Evolutionary conservation across 305 asterid species (phyloP).

Genomic region (Caryopteris hybrid): DNA sequence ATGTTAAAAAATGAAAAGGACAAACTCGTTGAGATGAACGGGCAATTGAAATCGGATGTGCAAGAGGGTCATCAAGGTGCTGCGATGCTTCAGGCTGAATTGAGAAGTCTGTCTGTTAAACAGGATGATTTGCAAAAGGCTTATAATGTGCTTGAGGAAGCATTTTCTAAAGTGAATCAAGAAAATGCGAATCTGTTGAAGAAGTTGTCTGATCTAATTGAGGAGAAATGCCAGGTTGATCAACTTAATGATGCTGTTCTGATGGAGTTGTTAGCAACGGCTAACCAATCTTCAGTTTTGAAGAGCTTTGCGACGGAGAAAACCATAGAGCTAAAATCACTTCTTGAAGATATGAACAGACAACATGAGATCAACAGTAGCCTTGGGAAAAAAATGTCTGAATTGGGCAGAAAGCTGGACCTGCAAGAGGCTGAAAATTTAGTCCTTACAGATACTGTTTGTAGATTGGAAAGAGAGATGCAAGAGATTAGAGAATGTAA

Average conservation of each 20-base stretch:
- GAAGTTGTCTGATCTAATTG: slow-evolving; percentile 45
- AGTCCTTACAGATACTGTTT: slow-evolving; percentile 49
- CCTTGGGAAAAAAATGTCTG: slow-evolving; percentile 43
- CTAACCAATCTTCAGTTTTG: slow-evolving; percentile 40
- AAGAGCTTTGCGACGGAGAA: slow-evolving; percentile 48
- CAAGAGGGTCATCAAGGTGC: slow-evolving; percentile 34
- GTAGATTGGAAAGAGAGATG: slow-evolving; percentile 54
- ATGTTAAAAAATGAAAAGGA: slow-evolving; percentile 46
- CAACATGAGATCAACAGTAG: slow-evolving; percentile 40
- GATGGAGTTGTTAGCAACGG: slow-evolving; percentile 42
- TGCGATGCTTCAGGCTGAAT: slow-evolving; percentile 45
- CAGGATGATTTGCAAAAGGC: slow-evolving; percentile 48
- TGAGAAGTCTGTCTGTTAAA: slow-evolving; percentile 40
- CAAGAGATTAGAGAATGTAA: slow-evolving; percentile 40
- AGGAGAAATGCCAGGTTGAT: slow-evolving; percentile 50
- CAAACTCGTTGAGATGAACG: slow-evolving; percentile 49
- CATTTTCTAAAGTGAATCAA: slow-evolving; percentile 40
- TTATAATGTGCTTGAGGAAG: slow-evolving; percentile 40
- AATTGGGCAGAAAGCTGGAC: slow-evolving; percentile 46
- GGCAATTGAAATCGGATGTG: slow-evolving; percentile 41
- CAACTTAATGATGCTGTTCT: slow-evolving; percentile 48
- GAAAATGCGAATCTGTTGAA: slow-evolving; percentile 50
- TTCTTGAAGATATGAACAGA: slow-evolving; percentile 45
- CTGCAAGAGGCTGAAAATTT: slow-evolving; percentile 55
- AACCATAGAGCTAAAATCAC: slow-evolving; percentile 38